Conservation (phyloP, 2,329 filamentous ascomycete genomes). For the Plectosphaerella plurivora region DNA sequence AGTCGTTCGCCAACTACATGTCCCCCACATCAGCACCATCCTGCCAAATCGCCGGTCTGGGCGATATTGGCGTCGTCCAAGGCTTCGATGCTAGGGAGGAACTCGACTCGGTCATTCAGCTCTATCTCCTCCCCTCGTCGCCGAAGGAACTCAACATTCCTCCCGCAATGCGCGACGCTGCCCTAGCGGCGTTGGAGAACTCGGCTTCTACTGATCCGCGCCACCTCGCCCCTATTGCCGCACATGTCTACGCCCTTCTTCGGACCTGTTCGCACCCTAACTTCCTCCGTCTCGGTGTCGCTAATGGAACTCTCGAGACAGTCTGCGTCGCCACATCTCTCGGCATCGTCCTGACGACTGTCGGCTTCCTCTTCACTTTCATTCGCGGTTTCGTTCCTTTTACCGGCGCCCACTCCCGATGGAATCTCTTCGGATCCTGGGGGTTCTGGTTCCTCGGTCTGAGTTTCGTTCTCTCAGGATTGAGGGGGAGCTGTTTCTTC, state of each 20-base stretch:
- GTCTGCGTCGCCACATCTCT: slow-evolving; percentile 39
- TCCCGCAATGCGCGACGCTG: slow-evolving; percentile 31
- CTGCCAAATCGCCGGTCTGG: slow-evolving; percentile 4
- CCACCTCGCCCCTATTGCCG: slow-evolving; percentile 35
- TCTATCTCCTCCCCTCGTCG: slow-evolving; percentile 34
- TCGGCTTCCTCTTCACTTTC: slow-evolving; percentile 33
- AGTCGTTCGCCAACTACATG: slow-evolving; percentile 12
- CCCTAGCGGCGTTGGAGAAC: slow-evolving; percentile 27
- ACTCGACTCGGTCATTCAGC: slow-evolving; percentile 32
- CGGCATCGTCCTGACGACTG: slow-evolving; percentile 33
- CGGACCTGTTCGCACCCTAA: slow-evolving; percentile 44
- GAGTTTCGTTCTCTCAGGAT: slow-evolving; percentile 36
- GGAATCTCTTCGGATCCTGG: slow-evolving; percentile 36
- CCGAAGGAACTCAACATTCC: slow-evolving; percentile 45
- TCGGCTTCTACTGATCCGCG: slow-evolving; percentile 30
- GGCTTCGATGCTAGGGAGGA: slow-evolving; percentile 17
- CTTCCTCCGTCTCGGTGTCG: slow-evolving; percentile 49
- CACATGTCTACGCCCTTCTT: slow-evolving; percentile 41
- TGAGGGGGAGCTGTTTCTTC: slow-evolving; percentile 43
- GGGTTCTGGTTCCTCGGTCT: slow-evolving; percentile 41
- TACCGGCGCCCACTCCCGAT: slow-evolving; percentile 32
- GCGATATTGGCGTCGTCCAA: slow-evolving; percentile 1
- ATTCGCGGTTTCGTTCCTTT: slow-evolving; percentile 32
- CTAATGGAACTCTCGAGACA: slow-evolving; percentile 45
- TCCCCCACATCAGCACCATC: slow-evolving; percentile 6